Base-by-base conservation (phyloP, 768 basidiomycete genomes). In the Rubroboletus pulcherrimus region DNA sequence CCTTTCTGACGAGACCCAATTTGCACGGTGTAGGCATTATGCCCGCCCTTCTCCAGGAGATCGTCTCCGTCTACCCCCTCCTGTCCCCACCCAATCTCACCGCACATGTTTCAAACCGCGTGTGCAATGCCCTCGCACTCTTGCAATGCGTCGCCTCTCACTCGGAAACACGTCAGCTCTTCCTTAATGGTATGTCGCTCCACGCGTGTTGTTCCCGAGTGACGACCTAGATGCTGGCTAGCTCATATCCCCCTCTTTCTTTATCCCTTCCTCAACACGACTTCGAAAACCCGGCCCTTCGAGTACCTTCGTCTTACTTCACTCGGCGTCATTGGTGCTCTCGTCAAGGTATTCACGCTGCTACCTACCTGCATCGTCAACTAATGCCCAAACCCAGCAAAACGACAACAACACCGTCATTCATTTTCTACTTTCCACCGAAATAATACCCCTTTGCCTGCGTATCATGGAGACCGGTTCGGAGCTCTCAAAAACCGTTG, bases 391-490 rank as follows among this genome's bases (percentile, higher is more conserved):
- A 46, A 35, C 29, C 4, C 65, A 97, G 92, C 96, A 98, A 93
- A 98, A 98, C 69, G 97, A 99, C 74, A 99, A 99, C 74, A 93
- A 87, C 66, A 89, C 96, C 53, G 97, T 99, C 62, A 98, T 99
- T 73, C 96, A 98, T 76, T 99, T 99, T 79, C 81, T 99, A 41
- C 84, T 99, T 43, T 97, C 95, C 5, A 99, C 97, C 51, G 97
- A 99, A 78, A 99, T 99, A 71, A 99, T 99, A 69, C 97, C 97
- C 35, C 88, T 99, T 60, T 99, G 97, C 71, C 84, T 99, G 49
- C 89, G 97, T 50, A 99, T 99, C 72, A 99, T 99, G 97, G 97
- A 99, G 73, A 98, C 97, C 4, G 97, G 97, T 41, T 97, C 95
- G 4, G 97, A 99, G 66, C 83, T 99, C 17, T 93, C 91, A 55